These are phyloP conservation scores for Albophoma yamanashiensis DNA, from an alignment of 2,329 filamentous ascomycete species.

Conservation along the genomic window DNA sequence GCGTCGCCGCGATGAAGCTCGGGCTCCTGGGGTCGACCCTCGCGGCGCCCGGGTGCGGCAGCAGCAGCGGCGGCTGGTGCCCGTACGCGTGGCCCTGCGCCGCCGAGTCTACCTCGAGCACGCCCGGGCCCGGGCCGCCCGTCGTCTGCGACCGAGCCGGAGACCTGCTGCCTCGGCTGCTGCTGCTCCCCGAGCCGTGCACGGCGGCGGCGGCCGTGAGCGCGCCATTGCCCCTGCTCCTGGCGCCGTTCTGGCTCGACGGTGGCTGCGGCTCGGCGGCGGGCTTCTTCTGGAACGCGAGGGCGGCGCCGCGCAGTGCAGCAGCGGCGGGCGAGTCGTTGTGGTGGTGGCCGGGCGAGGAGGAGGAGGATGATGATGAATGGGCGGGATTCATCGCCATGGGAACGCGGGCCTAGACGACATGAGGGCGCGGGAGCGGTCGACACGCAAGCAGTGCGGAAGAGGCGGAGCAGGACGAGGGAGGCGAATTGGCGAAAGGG, in stretches of 20 bases:
- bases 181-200: not conserved
- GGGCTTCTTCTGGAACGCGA: constrained; percentile 36
- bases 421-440: constrained; percentile 3
- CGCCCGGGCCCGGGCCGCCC: not conserved
- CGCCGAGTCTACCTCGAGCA: not conserved
- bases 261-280: constrained; percentile 7
- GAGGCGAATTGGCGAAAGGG: not conserved
- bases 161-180: not conserved
- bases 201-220: constrained; percentile 32
- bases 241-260: not conserved
- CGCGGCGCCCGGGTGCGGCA: constrained; percentile 11
- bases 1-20: constrained; percentile 45
- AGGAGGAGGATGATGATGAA: constrained; percentile 9
- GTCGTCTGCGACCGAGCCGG: not conserved
- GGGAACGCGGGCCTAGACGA: constrained; percentile 3
- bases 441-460: no score
- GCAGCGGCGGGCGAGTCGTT: constrained; percentile 28
- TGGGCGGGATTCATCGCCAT: constrained; percentile 25
- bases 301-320: constrained; percentile 43
- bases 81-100: not conserved
- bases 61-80: constrained; percentile 4
- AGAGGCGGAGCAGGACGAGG: not conserved
- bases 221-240: constrained; percentile 23
- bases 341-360: constrained; percentile 16
- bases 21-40: constrained; percentile 36